Base-by-base conservation (phyloP, 495 filamentous ascomycete genomes). In the Hypoxylon lienhwacheense region DNA sequence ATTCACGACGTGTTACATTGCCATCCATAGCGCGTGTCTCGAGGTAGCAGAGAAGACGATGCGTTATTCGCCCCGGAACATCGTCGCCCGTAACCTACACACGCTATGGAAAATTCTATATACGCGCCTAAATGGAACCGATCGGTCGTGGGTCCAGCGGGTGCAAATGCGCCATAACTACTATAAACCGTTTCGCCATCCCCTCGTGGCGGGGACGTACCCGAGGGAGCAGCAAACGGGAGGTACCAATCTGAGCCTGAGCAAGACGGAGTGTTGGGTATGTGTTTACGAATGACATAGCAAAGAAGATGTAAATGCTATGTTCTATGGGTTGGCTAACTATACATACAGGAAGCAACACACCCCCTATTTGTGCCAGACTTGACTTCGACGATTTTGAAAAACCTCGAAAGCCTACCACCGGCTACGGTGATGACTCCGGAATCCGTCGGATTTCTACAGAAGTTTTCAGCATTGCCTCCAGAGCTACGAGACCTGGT, bases 21-120 rank as follows among this genome's bases (percentile, higher is more conserved):
- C 49, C 0, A 44, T 34, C 16, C 49, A 53, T 6, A 44, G 4
- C 4, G 49, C 56, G 0, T 54, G 49, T 25, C 39, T 54, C 6
- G 49, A 53, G 17, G 32, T 60, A 7, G 56, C 56, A 3, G 49
- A 60, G 40, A 47, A 5, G 4, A 26, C 20, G 1, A 50, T 60
- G 44, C 15, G 49, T 11, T 33, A n/a, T 11, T 45, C 36, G 8
- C 55, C 49, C 10, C 42, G 48, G 31, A 15, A 44, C 4, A 59
- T 53, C n/a, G 37, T 10, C 25, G 49, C 54, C n/a, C 56, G 45
- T 7, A 50, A 49, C 21, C n/a, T 54, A 11, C 44, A 45, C 7
- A 50, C 50, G 2, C 39, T 60, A 10, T 54, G 49, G 56, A 60
- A 50, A 19, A 33, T 46, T 3, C 26, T 54, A 19, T 50, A 40